Base-by-base conservation (phyloP, 495 filamentous ascomycete genomes). In the Penicillium crystallinum region DNA sequence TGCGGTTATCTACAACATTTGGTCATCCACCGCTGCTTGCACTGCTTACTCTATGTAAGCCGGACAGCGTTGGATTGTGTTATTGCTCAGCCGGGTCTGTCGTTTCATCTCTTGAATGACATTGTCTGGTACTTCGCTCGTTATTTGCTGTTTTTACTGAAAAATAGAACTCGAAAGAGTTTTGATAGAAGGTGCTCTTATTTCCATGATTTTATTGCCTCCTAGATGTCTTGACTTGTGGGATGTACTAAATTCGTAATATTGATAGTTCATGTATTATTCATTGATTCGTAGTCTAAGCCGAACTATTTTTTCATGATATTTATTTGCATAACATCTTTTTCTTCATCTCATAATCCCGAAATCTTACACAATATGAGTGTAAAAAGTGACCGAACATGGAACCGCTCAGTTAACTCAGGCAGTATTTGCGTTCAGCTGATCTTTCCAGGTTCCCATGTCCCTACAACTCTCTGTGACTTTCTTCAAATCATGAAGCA, bases 401-500 rank as follows among this genome's bases (percentile, higher is more conserved):
- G 10, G n/a, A 17, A 11, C 4, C n/a, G 25, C n/a, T 18, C 40
- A 48, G 25, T 11, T 4, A 18, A 27, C n/a, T 53, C 33, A 49
- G 33, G 27, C 52, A 38, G 15, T 39, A 17, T 37, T 23, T 38
- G 34, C 31, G 7, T 53, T 50, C 25, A 71, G 58, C 50, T 66
- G 66, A 48, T 77, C 72, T 52, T 61, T 62, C 74, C 74, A 77
- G 10, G 70, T 73, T 22, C 74, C 74, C 52, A 75, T 30, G 43
- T 75, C 56, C 52, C 65, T 63, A 58, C 69, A 75, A 31, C 45
- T 59, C 46, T 72, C 70, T 2, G 70, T 72, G 27, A 66, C 65
- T 37, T 59, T 15, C 15, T 56, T 54, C 14, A 76, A 44, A 33
- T 57, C 59, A 14, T 49, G 17, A 33, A 76, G 35, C 40, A 67